These are phyloP conservation scores for Stentor coeruleus DNA, from an alignment of 73 alveolate genomes.

Conservation along the genomic window DNA sequence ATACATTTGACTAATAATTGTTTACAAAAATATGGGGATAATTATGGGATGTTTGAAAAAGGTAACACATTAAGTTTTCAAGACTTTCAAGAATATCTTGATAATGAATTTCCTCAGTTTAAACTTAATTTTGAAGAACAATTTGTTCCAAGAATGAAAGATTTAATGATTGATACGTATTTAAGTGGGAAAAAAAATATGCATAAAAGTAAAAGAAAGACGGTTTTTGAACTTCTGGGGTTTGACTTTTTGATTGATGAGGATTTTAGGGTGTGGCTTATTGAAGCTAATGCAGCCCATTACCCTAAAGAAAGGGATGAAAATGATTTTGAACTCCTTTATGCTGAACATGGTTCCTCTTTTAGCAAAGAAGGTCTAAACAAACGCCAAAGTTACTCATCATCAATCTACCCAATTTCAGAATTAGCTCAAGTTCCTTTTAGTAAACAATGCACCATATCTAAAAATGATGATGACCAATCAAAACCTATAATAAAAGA, in stretches of 20 bases:
- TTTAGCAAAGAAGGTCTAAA: slow-evolving; percentile 20
- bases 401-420: slow-evolving; percentile 34
- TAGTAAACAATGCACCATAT: not conserved
- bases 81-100: slow-evolving; percentile 62
- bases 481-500: not conserved
- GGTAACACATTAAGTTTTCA: slow-evolving; percentile 82
- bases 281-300: slow-evolving; percentile 5
- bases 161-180: slow-evolving; percentile 75
- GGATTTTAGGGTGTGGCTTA: slow-evolving; percentile 10
- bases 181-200: slow-evolving; percentile 61
- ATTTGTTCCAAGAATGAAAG: slow-evolving; percentile 76
- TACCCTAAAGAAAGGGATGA: slow-evolving; percentile 27
- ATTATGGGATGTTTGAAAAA: slow-evolving; percentile 77
- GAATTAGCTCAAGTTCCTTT: not conserved
- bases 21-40: slow-evolving; percentile 67
- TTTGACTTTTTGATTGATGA: slow-evolving; percentile 23
- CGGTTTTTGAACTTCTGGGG: slow-evolving; percentile 67
- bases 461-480: not conserved
- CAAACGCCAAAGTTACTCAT: slow-evolving; percentile 34
- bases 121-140: slow-evolving; percentile 69
- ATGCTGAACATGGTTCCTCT: slow-evolving; percentile 32
- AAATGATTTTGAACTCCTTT: slow-evolving; percentile 43
- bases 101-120: slow-evolving; percentile 55
- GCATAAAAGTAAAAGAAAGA: slow-evolving; percentile 64
- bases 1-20: slow-evolving; percentile 91